Evolutionary conservation across 768 basidiomycete genomes (phyloP), one percentile per base, ranked within the genome.

Genomic region (Rickenella mellea): DNA sequence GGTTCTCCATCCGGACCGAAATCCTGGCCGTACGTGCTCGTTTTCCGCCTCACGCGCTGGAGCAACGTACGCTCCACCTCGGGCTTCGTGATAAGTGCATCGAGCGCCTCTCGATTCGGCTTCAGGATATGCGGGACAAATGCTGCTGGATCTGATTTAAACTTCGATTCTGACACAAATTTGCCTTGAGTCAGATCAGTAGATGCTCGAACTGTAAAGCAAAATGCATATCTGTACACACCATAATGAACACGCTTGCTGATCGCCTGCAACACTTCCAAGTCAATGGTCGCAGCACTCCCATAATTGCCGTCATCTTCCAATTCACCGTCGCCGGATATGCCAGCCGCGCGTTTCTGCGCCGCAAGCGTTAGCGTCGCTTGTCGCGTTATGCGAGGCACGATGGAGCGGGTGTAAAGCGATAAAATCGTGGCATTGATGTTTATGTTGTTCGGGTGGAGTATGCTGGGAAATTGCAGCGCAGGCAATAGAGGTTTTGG

Each of bases 281-380:
- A 77, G 56, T 99, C 96, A 44, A 96, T 76, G 22, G 88, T 93
- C 1, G 91, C 89, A 0, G 91, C 83, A 56, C 88, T 92, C 14
- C 96, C 96, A 57, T 99, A 96, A 62, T 99, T 99, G 22, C 92
- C 93, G 54, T 99, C 96, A 58, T 97, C 92, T 49, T 91, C 81
- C 56, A 69, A 76, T 57, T 86, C 83, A 17, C 70, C 77, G 47
- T 77, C 75, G 2, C 79, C 80, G 12, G 58, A 59, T 51, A 86
- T 77, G 9, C 85, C 84, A 36, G 70, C 68, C 1, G 76, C 74
- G 22, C 80, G 78, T 51, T 83, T 87, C 33, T 65, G 62, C 6
- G 76, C 68, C 21, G 83, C 73, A 24, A 89, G 67, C n/a, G 67
- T 54, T 26, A 80, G 58, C 0, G 87, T 87, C 7, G 84, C 80